Percentiles rank a stretch among this genome's conserved stretches.
phyloP scores from a whole-genome alignment of 257 asterid species.

The Apocynum venetum region DNA sequence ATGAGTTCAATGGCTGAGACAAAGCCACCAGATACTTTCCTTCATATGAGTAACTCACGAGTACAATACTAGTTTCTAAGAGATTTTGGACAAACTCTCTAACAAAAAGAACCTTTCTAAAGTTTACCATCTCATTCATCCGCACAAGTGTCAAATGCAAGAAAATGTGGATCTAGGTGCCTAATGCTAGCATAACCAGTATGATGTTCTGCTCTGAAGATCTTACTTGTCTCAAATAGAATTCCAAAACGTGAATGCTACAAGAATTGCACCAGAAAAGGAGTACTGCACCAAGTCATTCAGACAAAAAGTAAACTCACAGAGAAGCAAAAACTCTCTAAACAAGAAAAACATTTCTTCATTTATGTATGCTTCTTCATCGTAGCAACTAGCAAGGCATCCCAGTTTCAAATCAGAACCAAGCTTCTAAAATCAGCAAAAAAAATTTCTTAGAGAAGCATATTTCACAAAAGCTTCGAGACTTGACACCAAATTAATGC shows the following conservation, averaged over 20 bases:
- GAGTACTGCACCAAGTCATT: not conserved
- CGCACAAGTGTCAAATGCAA: not conserved
- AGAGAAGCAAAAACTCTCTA: not conserved
- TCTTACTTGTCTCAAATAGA: not conserved
- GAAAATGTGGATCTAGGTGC: not conserved
- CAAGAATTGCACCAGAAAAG: not conserved
- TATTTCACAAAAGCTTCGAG: not conserved
- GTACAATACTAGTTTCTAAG: not conserved
- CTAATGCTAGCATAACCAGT: not conserved
- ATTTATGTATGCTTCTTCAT: not conserved
- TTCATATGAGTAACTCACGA: not conserved
- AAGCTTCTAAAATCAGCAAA: not conserved
- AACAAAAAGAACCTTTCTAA: not conserved
- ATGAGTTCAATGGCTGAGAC: not conserved
- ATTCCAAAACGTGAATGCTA: not conserved
- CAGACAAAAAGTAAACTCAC: not conserved
- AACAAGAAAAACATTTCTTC: not conserved
- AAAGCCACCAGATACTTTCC: not conserved
- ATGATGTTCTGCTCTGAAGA: not conserved
- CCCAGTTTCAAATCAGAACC: not conserved
- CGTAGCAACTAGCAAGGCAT: not conserved
- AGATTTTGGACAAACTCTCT: not conserved
- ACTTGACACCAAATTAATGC: not conserved
- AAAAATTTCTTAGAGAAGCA: not conserved
- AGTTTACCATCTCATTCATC: not conserved